These are phyloP conservation scores for Nicotiana sylvestris DNA, from an alignment of 257 asterid genomes.

Conservation along the genomic window DNA sequence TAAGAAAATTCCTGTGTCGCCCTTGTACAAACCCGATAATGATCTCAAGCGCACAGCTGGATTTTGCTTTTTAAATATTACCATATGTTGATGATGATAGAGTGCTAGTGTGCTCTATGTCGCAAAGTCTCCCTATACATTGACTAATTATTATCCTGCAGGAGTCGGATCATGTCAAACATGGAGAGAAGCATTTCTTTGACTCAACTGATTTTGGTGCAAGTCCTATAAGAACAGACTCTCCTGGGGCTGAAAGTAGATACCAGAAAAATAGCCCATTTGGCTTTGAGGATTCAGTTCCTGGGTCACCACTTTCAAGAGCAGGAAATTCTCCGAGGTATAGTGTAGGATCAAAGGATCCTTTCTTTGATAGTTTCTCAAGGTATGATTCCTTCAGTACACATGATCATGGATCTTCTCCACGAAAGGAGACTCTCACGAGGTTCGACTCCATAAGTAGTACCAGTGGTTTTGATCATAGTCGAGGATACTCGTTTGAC, in stretches of 20 bases:
- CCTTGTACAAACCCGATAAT: background rate
- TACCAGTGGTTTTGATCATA: conserved; percentile 52
- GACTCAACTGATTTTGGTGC: conserved; percentile 67
- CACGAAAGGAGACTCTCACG: conserved; percentile 47
- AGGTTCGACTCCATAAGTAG: conserved; percentile 88
- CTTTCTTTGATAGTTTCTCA: conserved; percentile 63
- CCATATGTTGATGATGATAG: background rate
- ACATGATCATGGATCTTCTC: conserved; percentile 49
- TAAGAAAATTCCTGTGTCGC: background rate
- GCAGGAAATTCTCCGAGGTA: conserved; percentile 66
- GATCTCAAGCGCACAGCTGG: background rate
- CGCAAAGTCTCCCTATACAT: background rate
- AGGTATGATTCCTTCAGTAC: conserved; percentile 70
- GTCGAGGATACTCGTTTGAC: conserved; percentile 71
- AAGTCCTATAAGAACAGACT: conserved; percentile 58
- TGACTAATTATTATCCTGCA: conserved; percentile 24
- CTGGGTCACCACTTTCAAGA: conserved; percentile 64
- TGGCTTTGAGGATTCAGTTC: conserved; percentile 73
- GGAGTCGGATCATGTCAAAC: conserved; percentile 65
- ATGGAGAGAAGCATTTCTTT: conserved; percentile 62
- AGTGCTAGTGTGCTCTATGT: background rate
- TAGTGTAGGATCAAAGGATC: conserved; percentile 55
- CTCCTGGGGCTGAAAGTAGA: conserved; percentile 47
- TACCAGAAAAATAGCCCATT: conserved; percentile 59
- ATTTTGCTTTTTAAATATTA: background rate